Percentiles rank a stretch among this genome's conserved stretches.
Evolutionary conservation across 2,329 filamentous ascomycete genomes (phyloP).

Genomic region (Microcyclosporella mali): DNA sequence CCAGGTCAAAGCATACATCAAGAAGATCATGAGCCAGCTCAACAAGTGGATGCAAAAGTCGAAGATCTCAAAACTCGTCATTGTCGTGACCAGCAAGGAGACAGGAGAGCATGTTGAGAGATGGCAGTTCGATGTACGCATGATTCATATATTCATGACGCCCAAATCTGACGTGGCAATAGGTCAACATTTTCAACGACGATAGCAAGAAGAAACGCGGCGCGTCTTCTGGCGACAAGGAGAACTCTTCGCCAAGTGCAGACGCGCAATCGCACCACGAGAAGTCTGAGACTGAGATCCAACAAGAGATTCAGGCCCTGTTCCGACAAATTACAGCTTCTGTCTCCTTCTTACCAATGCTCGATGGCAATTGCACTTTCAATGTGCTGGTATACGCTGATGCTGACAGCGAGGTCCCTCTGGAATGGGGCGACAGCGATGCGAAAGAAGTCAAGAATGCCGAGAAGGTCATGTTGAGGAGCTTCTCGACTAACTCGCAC

Average conservation of each 20-base stretch:
- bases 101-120: slow-evolving; percentile 92
- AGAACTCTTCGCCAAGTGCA: slow-evolving; percentile 51
- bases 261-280: slow-evolving; percentile 41
- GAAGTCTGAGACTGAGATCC: slow-evolving; percentile 90
- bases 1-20: slow-evolving; percentile 98
- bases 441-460: slow-evolving; percentile 93
- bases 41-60: slow-evolving; percentile 96
- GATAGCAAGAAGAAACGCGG: slow-evolving; percentile 40
- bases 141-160: neutral
- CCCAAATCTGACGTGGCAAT: neutral
- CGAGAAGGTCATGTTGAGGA: slow-evolving; percentile 89
- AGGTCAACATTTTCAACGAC: slow-evolving; percentile 30
- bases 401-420: slow-evolving; percentile 89
- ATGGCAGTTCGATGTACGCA: slow-evolving; percentile 88
- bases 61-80: slow-evolving; percentile 94
- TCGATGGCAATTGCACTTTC: slow-evolving; percentile 93
- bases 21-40: slow-evolving; percentile 97
- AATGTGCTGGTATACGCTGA: slow-evolving; percentile 98
- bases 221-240: slow-evolving; percentile 51
- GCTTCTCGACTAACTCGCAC: slow-evolving; percentile 93
- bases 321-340: slow-evolving; percentile 98
- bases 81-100: slow-evolving; percentile 95
- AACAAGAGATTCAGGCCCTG: slow-evolving; percentile 90
- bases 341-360: slow-evolving; percentile 91
- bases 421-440: slow-evolving; percentile 98